A percentile compares a stretch with the other conserved stretches of the same genome.
Evolutionary conservation across 306 rosid genomes (phyloP).

Genomic region (Sesbania bispinosa): DNA sequence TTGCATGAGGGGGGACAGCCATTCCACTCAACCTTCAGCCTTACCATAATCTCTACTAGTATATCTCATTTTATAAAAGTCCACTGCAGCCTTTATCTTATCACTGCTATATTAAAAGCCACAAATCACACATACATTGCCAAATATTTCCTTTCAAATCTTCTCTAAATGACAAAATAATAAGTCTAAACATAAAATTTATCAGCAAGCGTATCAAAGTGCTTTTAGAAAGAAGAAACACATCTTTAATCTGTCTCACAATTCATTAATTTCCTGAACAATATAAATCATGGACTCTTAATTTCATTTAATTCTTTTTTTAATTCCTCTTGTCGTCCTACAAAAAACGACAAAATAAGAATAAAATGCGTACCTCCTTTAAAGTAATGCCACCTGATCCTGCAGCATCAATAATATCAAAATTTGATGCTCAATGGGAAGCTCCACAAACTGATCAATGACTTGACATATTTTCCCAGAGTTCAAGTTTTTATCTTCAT

Average conservation of each 20-base stretch:
- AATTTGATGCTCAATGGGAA: slow-evolving; percentile 72
- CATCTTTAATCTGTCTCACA: not conserved
- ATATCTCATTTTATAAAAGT: not conserved
- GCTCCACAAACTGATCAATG: slow-evolving; percentile 70
- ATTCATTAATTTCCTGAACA: not conserved
- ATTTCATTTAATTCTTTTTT: not conserved
- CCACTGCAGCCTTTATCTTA: not conserved
- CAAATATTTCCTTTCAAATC: not conserved
- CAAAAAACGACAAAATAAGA: slow-evolving; percentile 20
- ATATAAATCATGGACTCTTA: not conserved
- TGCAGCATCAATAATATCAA: slow-evolving; percentile 69
- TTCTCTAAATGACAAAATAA: not conserved
- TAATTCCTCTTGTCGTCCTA: not conserved
- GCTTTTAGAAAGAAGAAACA: not conserved
- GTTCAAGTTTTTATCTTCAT: slow-evolving; percentile 43
- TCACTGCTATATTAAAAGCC: not conserved
- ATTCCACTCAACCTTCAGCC: not conserved
- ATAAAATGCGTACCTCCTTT: slow-evolving; percentile 57
- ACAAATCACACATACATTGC: not conserved
- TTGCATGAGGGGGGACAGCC: slow-evolving; percentile 1
- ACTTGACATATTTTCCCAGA: slow-evolving; percentile 46
- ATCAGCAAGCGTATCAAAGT: not conserved
- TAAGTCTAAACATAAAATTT: not conserved
- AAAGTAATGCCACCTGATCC: slow-evolving; percentile 63
- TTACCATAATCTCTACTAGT: not conserved